Conservation (phyloP, 345 rosid species). For the Camelina neglecta region DNA sequence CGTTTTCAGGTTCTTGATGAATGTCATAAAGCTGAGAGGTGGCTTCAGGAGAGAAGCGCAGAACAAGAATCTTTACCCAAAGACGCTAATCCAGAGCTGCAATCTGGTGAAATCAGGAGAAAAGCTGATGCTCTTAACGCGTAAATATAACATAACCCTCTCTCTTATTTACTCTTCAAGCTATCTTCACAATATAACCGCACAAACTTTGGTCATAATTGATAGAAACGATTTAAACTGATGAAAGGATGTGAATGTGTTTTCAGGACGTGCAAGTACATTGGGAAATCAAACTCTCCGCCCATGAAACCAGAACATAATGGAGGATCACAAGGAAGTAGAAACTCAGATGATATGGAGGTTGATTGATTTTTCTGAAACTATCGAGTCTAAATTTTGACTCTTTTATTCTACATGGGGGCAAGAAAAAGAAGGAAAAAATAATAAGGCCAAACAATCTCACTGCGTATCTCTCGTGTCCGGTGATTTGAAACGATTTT, state of each 20-base stretch:
- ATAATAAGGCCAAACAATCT: slow-evolving; percentile 1
- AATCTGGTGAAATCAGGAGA: slow-evolving; percentile 67
- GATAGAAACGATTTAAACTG: slow-evolving; percentile 2
- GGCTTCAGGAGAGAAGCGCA: slow-evolving; percentile 64
- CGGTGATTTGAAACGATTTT: slow-evolving; percentile 1
- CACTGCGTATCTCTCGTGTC: slow-evolving; percentile 12
- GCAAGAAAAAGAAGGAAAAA: too few relatives aligned
- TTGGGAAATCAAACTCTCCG: slow-evolving; percentile 44
- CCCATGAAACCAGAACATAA: slow-evolving; percentile 35
- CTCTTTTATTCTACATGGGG: slow-evolving; percentile 6
- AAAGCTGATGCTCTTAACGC: slow-evolving; percentile 55
- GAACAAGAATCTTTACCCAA: slow-evolving; percentile 60
- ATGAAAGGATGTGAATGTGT: slow-evolving; percentile 30
- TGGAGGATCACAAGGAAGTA: slow-evolving; percentile 35
- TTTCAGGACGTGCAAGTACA: slow-evolving; percentile 49
- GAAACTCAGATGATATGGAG: slow-evolving; percentile 45
- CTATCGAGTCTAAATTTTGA: slow-evolving; percentile 4
- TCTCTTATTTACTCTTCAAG: slow-evolving; percentile 7
- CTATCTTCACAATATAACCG: slow-evolving; percentile 2
- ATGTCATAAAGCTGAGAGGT: slow-evolving; percentile 69
- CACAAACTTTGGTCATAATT: background rate
- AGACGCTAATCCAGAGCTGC: slow-evolving; percentile 58
- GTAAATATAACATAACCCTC: slow-evolving; percentile 37
- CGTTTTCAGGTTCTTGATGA: slow-evolving; percentile 59
- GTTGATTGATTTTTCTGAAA: slow-evolving; percentile 32